Evolutionary conservation across 2,329 filamentous ascomycete species (phyloP), one percentile per base, ranked within the genome.

Genomic region (Pyricularia sp.): DNA sequence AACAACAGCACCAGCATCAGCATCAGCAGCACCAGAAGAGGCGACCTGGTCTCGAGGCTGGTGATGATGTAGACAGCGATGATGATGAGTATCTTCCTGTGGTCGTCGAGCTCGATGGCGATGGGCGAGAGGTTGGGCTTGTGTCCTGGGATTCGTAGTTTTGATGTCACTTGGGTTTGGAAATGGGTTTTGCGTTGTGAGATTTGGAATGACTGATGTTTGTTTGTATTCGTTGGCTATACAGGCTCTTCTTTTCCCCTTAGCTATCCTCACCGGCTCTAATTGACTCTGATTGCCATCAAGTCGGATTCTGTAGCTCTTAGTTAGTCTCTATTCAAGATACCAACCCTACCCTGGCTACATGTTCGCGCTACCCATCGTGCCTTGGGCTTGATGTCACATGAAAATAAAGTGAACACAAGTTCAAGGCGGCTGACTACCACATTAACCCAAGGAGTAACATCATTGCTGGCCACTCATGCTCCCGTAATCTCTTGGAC

Each of bases 1-100:
- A 60, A 26, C 57, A 60, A 31, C 57, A 16, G 12, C 22, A 22
- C 1, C 9, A 44, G 22, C 40, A 60, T 1, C 57, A 16, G 26
- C 22, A 26, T 2, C 26, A 26, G 26, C 26, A 22, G 7, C 9
- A 44, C 22, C 40, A 10, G 22, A 28, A 7, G 55, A 24, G 24
- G 1, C 31, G 33, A 4, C 55, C 7, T 24, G 81, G 84, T 60
- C 76, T 84, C 53, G 79, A 82, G 66, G 80, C 77, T 7, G 16
- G n/a, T n/a, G 40, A 84, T 67, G 40, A 44, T 44, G 40, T 10
- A 3, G 82, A 84, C 65, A 79, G 82, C 4, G 66, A 71, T 2
- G 66, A 74, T n/a, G 81, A 81, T 19, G 82, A 84, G 66, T 83
- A 79, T 68, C 78, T 79, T 16, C 81, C 82, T 0, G 77, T 81